Percentiles rank a stretch among this genome's conserved stretches.
These are phyloP conservation scores for Alternaria dauci DNA, from an alignment of 2,329 filamentous ascomycete species.

Conservation along the genomic window DNA sequence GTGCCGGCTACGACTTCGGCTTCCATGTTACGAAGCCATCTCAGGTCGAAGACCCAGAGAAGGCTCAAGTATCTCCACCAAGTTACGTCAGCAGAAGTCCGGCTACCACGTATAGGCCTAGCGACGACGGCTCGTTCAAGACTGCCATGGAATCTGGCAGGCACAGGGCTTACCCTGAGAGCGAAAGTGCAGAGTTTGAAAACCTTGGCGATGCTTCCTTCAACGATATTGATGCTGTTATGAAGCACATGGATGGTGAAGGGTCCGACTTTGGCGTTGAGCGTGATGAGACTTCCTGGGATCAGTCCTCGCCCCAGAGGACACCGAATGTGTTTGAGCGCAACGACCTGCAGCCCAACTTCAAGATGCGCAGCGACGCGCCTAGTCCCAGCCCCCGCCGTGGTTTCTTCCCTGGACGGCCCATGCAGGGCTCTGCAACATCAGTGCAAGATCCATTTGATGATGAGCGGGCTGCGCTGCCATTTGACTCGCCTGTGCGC, in stretches of 20 bases:
- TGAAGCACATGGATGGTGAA: constrained; percentile 81
- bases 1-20: constrained; percentile 47
- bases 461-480: constrained; percentile 67
- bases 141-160: constrained; percentile 48
- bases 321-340: constrained; percentile 46
- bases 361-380: constrained; percentile 69
- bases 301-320: constrained; percentile 44
- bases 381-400: constrained; percentile 76
- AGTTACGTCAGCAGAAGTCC: constrained; percentile 46
- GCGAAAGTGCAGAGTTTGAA: constrained; percentile 49
- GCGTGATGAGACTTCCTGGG: constrained; percentile 61
- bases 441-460: constrained; percentile 65
- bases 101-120: constrained; percentile 52
- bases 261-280: constrained; percentile 79
- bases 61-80: constrained; percentile 27
- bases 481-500: constrained; percentile 66
- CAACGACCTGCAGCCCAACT: constrained; percentile 45
- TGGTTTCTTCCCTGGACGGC: constrained; percentile 42
- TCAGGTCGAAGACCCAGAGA: constrained; percentile 35
- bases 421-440: constrained; percentile 45
- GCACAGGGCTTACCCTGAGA: constrained; percentile 46
- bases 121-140: constrained; percentile 52
- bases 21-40: constrained; percentile 52
- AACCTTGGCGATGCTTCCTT: constrained; percentile 61
- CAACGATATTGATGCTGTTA: constrained; percentile 90